Evolutionary conservation across 345 rosid species (phyloP), one percentile per base, ranked within the genome.

Genomic region (Adansonia digitata): DNA sequence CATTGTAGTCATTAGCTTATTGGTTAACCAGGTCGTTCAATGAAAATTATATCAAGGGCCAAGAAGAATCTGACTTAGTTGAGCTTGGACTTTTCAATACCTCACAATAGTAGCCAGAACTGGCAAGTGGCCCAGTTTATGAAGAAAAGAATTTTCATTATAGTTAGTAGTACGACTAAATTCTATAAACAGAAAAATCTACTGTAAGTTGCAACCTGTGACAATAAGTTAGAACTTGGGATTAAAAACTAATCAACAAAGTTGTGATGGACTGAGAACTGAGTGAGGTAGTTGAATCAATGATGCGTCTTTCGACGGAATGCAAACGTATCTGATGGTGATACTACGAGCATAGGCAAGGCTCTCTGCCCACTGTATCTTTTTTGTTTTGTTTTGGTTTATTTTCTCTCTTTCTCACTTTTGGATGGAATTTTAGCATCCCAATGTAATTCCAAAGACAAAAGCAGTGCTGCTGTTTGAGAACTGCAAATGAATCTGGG

Each of bases 371-470:
- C 85, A 48, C 52, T 39, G 65, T 52, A 11, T 26, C 65, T 27
- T 40, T 24, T n/a, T n/a, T n/a, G n/a, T 52, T 69, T 45, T 18
- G 15, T 76, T 49, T 48, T 31, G 3, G 13, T 43, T 12, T 69
- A 24, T 22, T 46, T 51, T 10, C 73, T 35, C 53, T 62, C 12
- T 52, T 45, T 76, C 48, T 74, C 74, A 3, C 72, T 69, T 40
- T 56, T 35, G 61, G 80, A 73, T 79, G 85, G 90, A 88, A 86
- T 88, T 88, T 86, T 69, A 84, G 87, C 82, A 83, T 85, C 92
- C 88, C 94, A 73, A 90, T 59, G 82, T 72, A 67, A 75, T 75
- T 71, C 72, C 68, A n/a, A 31, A 31, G 15, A 27, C 73, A 53
- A 64, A 73, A 76, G 60, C 48, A 59, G 40, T 53, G 49, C 65